These are phyloP conservation scores for Candida ipomoeae DNA, from an alignment of 805 yeast species.

Conservation along the genomic window DNA sequence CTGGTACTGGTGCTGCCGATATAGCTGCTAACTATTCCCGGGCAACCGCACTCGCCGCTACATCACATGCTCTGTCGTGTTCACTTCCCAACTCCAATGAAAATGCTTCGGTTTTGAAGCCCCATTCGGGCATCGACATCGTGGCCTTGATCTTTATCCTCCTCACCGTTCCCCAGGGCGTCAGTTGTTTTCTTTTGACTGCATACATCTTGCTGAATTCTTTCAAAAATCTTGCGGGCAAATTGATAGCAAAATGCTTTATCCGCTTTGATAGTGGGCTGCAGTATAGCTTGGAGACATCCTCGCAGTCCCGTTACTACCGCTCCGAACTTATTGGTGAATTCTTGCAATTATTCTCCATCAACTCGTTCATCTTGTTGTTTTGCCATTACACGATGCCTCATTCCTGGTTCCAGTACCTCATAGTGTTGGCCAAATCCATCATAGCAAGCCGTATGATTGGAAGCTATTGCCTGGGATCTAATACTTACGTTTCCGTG, in stretches of 20 bases:
- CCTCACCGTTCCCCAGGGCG: conserved; percentile 24
- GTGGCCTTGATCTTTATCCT: conserved; percentile 30
- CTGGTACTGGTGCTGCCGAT: conserved; percentile 11
- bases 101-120: conserved; percentile 5
- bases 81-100: neutral
- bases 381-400: conserved; percentile 20
- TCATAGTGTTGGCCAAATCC: conserved; percentile 27
- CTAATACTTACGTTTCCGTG: conserved; percentile 22
- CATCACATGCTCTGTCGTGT: neutral
- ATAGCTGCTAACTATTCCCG: conserved; percentile 6
- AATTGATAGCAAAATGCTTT: conserved; percentile 19
- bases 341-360: conserved; percentile 20
- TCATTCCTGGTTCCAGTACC: conserved; percentile 20
- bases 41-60: conserved; percentile 2
- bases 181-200: conserved; percentile 22
- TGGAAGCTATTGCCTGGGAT: conserved; percentile 24
- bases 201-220: conserved; percentile 28
- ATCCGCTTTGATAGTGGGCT: conserved; percentile 8
- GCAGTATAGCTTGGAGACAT: conserved; percentile 10
- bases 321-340: conserved; percentile 18
- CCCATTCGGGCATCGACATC: conserved; percentile 24
- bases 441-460: conserved; percentile 29
- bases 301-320: conserved; percentile 11
- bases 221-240: conserved; percentile 27
- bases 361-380: conserved; percentile 24